phyloP scores from a whole-genome alignment of 352 stramenopile species.

The Pythium guiyangense region DNA sequence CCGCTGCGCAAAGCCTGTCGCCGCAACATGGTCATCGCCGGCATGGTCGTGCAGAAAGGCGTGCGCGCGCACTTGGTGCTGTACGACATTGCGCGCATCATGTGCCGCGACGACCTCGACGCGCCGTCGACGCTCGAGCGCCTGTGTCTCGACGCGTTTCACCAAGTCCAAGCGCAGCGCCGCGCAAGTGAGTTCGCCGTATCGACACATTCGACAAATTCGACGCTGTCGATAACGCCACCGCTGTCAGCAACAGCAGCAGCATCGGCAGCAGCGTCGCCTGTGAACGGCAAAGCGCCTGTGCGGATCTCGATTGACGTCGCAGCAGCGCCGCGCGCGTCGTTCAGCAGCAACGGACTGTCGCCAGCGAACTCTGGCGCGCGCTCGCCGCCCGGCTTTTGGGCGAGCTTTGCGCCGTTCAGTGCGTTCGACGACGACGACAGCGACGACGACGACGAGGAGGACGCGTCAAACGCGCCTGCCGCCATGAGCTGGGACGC shows the following conservation, averaged over 20 bases:
- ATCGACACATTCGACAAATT: too few relatives aligned
- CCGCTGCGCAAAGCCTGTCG: slow-evolving; percentile 65
- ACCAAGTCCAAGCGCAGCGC: slow-evolving; percentile 37
- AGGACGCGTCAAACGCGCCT: background rate
- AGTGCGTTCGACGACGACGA: slow-evolving; percentile 50
- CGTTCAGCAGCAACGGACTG: slow-evolving; percentile 6
- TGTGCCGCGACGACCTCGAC: slow-evolving; percentile 82
- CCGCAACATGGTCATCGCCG: slow-evolving; percentile 78
- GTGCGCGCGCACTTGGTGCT: slow-evolving; percentile 58
- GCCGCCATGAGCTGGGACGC: slow-evolving; percentile 36
- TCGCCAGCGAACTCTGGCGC: slow-evolving; percentile 41
- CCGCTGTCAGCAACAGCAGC: background rate
- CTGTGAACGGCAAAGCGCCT: slow-evolving; percentile 17
- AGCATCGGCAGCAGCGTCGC: slow-evolving; percentile 2
- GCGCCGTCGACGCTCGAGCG: slow-evolving; percentile 56
- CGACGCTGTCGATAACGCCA: too few relatives aligned
- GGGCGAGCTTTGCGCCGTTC: slow-evolving; percentile 71
- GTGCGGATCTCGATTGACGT: slow-evolving; percentile 56
- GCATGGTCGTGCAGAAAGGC: slow-evolving; percentile 74
- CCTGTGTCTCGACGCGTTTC: slow-evolving; percentile 67
- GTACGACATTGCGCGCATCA: slow-evolving; percentile 76
- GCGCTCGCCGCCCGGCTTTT: slow-evolving; percentile 69
- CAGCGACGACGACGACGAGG: slow-evolving; percentile 33
- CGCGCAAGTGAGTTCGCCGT: background rate
- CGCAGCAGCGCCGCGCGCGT: slow-evolving; percentile 17